A percentile compares a stretch with the other conserved stretches of the same genome.
Conservation (phyloP, 2,329 filamentous ascomycete genomes). For the Amauroascus verrucosus region DNA sequence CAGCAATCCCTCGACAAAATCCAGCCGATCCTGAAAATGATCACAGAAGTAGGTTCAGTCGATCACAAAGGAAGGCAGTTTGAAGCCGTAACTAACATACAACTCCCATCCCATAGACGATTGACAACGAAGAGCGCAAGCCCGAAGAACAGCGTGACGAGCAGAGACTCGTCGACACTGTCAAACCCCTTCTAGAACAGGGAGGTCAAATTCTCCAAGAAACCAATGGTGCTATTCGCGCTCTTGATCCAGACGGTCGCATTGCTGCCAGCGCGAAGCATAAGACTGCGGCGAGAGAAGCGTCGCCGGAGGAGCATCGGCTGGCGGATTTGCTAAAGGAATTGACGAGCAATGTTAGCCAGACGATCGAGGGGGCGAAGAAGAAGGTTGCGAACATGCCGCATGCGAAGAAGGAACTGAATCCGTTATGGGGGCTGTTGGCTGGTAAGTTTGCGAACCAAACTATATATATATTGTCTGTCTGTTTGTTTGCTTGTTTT, state of each 20-base stretch:
- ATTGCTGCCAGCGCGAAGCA: constrained; percentile 80
- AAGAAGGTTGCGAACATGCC: constrained; percentile 85
- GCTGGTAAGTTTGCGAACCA: constrained; percentile 13
- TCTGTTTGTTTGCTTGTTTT: background rate
- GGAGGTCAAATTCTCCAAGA: constrained; percentile 72
- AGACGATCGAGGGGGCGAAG: constrained; percentile 78
- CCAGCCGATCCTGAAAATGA: constrained; percentile 75
- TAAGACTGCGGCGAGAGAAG: constrained; percentile 62
- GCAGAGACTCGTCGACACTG: constrained; percentile 73
- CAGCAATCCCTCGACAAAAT: constrained; percentile 73
- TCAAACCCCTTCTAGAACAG: constrained; percentile 82
- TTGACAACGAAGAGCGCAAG: constrained; percentile 68
- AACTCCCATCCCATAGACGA: constrained; percentile 42
- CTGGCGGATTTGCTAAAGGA: constrained; percentile 78
- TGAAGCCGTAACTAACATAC: background rate
- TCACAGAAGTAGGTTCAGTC: constrained; percentile 55
- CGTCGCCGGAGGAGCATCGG: constrained; percentile 70
- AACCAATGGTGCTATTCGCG: constrained; percentile 75
- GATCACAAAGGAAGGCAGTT: background rate
- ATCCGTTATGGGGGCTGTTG: constrained; percentile 69
- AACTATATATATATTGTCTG: background rate
- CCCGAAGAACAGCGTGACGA: constrained; percentile 84
- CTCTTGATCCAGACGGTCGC: constrained; percentile 76
- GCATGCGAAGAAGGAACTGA: constrained; percentile 87
- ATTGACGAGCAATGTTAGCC: constrained; percentile 67